Evolutionary conservation across 192 early-diverging fungal species (phyloP), one percentile per base, ranked within the genome.

Genomic region (Linnemannia zychae): DNA sequence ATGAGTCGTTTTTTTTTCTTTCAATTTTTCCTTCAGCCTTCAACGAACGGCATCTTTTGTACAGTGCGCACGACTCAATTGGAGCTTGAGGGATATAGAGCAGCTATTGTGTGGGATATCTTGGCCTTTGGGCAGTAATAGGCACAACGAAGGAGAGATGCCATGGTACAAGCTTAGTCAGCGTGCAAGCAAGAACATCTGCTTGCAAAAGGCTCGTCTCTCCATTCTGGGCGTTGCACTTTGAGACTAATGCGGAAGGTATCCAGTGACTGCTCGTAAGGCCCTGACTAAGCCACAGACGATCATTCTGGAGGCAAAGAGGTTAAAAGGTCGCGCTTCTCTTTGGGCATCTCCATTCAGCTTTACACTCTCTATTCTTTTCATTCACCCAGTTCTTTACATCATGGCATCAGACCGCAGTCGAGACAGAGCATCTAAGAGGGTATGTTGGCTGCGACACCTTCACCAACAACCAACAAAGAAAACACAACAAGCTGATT

Each of bases 361-460:
- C n/a, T 57, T 57, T 13, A 68, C 34, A 0, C 18, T 4, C 0
- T 57, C 52, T n/a, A n/a, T 57, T 24, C 11, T 37, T 33, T 73
- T 22, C 72, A 34, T 18, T 40, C 20, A 53, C 31, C 9, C 24
- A 6, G 3, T 44, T 44, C 3, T 44, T n/a, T 20, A 72, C 24
- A 66, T 20, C 57, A 79, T 81, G 79, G 38, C 72, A 33, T 74
- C 78, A 31, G 44, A n/a, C 15, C 79, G 66, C 12, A 75, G 28
- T 31, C 18, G 79, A 47, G 79, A 81, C 1, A 70, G 67, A 53
- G 38, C 72, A 16, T 4, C 72, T 38, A 81, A 81, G 73, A 81
- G 79, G 67, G 79, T 81, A 81, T 60, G 36, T 5, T 40, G 20
- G 17, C n/a, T 12, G 7, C 18, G 5, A n/a, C 67, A 22, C 11